Conservation (phyloP, 2,329 filamentous ascomycete genomes). For the Hymenoscyphus scutula region DNA sequence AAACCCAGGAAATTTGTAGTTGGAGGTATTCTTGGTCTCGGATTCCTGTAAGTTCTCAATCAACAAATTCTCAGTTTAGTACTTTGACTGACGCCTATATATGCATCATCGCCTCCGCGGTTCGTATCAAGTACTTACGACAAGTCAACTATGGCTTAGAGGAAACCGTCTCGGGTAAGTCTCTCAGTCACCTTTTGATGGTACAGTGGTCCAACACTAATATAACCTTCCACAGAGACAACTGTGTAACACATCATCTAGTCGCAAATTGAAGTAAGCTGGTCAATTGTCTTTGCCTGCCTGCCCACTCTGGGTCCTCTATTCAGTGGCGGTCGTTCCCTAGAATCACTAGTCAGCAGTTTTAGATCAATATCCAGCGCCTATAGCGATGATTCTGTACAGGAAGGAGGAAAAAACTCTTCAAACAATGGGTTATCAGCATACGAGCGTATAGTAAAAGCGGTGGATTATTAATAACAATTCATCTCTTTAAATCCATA, state of each 20-base stretch:
- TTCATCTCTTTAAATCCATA: too few species aligned
- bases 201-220: not conserved
- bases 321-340: not conserved
- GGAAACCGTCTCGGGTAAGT: not conserved
- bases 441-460: too few species aligned
- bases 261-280: slow-evolving; percentile 7
- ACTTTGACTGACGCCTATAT: not conserved
- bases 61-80: not conserved
- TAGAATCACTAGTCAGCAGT: not conserved
- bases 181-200: too few species aligned
- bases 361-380: not conserved
- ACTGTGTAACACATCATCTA: slow-evolving; percentile 6
- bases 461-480: too few species aligned
- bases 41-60: not conserved
- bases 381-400: not conserved
- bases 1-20: not conserved
- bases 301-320: slow-evolving; percentile 2
- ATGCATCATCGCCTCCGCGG: not conserved
- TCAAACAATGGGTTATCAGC: too few species aligned
- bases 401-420: not conserved
- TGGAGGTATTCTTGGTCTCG: not conserved
- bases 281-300: slow-evolving; percentile 7
- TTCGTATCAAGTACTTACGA: not conserved
- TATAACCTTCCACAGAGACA: not conserved
- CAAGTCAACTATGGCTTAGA: not conserved